phyloP scores from a whole-genome alignment of 352 stramenopile species.

The Pythium volutum region DNA sequence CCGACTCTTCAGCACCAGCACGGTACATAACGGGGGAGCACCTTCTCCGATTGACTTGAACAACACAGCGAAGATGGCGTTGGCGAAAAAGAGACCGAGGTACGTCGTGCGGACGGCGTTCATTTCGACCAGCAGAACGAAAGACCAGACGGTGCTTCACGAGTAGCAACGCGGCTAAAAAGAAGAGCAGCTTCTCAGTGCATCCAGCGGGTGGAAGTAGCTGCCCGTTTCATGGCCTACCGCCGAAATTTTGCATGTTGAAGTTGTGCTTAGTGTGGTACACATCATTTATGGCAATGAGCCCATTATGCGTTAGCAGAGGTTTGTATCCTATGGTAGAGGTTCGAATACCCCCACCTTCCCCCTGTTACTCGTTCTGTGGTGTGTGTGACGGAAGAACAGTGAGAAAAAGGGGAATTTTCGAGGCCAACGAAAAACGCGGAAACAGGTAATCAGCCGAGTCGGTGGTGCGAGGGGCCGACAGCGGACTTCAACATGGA shows the following conservation, averaged over 20 bases:
- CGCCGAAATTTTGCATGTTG: neutral
- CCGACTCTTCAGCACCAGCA: no score
- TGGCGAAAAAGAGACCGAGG: slow-evolving; percentile 69
- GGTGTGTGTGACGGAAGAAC: slow-evolving; percentile 29
- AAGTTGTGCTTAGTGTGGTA: slow-evolving; percentile 9
- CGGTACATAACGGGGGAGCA: slow-evolving; percentile 10
- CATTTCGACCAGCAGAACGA: slow-evolving; percentile 15
- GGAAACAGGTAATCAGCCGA: neutral
- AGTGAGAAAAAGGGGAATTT: neutral
- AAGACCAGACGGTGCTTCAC: neutral
- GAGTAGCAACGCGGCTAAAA: neutral
- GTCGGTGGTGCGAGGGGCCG: neutral
- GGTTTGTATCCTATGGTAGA: neutral
- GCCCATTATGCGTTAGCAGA: slow-evolving; percentile 3
- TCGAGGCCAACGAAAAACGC: neutral
- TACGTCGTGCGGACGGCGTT: slow-evolving; percentile 47
- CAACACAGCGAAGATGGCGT: slow-evolving; percentile 59
- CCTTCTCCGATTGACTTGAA: slow-evolving; percentile 64
- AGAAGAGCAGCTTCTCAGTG: no score
- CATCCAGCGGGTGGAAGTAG: neutral
- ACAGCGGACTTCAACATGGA: slow-evolving; percentile 26
- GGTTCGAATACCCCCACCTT: neutral
- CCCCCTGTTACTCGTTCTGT: slow-evolving; percentile 20
- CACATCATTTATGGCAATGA: neutral
- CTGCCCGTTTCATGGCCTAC: neutral